Evolutionary conservation across 1,284 basidiomycete species (phyloP), one percentile per base, ranked within the genome.

Genomic region (Bondarzewia mesenterica): DNA sequence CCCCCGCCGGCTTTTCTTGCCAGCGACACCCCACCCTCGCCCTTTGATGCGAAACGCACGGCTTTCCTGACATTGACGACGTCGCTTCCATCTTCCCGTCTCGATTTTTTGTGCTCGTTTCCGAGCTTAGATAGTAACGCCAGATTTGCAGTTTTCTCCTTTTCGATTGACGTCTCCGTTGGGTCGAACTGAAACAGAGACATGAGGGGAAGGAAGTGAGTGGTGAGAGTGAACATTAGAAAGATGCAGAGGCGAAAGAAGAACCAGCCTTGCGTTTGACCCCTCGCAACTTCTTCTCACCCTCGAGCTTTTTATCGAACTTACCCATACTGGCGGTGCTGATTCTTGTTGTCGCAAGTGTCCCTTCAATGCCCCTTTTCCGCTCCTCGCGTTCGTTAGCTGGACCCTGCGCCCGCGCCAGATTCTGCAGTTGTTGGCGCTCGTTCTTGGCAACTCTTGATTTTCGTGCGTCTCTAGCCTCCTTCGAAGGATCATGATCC

Each of bases 321-420:
- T 77, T 83, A 57, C 95, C 95, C 84, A 98, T 84, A 57, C 88
- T 93, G 0, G 93, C 95, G 0, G 95, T 98, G 51, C 90, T 90
- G 35, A 77, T 71, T 49, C 89, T 81, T n/a, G 86, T 84, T 2
- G 85, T 80, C 5, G 88, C 80, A 29, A 97, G 71, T 5, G 85
- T 85, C 47, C 78, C 75, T 36, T 93, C 86, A 16, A 97, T 78
- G 16, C 91, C 82, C 15, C 65, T 61, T 64, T 93, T 92, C 21
- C 89, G 77, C 46, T 73, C 67, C 29, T 74, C 72, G 32, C 74
- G 74, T 21, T 64, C 58, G 4, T 56, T 62, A 55, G 32, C 58
- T 42, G 41, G 48, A 57, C 55, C 59, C 48, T 70, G 61, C 1
- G 83, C 77, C 16, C 82, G 80, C 25, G 86, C 80, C n/a, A 82